phyloP scores from a whole-genome alignment of 805 yeast species.

The Pichia cephalocereana region DNA sequence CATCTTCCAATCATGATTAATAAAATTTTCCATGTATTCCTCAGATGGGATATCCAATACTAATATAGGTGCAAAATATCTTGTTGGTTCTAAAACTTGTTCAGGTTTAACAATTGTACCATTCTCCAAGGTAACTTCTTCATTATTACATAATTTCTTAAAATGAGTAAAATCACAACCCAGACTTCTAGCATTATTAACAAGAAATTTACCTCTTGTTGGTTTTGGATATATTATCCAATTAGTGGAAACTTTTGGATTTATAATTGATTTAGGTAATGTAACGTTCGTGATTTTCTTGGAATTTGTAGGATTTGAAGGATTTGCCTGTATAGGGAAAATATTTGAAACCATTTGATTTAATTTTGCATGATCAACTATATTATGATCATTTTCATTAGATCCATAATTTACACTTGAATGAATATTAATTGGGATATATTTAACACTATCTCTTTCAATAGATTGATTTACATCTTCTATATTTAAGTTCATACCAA shows the following conservation, averaged over 20 bases:
- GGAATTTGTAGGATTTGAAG: conserved; percentile 7
- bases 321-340: conserved; percentile 16
- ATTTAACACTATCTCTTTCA: conserved; percentile 11
- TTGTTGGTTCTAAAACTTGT: conserved; percentile 62
- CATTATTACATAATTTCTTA: conserved; percentile 52
- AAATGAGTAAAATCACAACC: conserved; percentile 60
- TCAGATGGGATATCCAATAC: conserved; percentile 65
- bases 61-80: conserved; percentile 49
- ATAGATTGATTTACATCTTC: conserved; percentile 9
- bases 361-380: conserved; percentile 5
- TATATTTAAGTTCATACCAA: conserved; percentile 45
- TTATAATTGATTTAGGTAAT: conserved; percentile 18
- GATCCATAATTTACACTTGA: background rate
- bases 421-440: conserved; percentile 16
- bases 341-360: conserved; percentile 11
- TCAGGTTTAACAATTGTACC: conserved; percentile 56
- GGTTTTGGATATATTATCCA: conserved; percentile 63
- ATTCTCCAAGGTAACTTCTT: conserved; percentile 43
- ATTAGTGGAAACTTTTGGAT: conserved; percentile 39
- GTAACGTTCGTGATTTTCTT: conserved; percentile 16
- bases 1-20: conserved; percentile 18
- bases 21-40: conserved; percentile 31
- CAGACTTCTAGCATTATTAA: conserved; percentile 51
- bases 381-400: background rate
- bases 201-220: conserved; percentile 68